Percentiles rank a stretch among this genome's conserved stretches.
Evolutionary conservation across 2,329 filamentous ascomycete species (phyloP).

Genomic region (Alternaria conjuncta): DNA sequence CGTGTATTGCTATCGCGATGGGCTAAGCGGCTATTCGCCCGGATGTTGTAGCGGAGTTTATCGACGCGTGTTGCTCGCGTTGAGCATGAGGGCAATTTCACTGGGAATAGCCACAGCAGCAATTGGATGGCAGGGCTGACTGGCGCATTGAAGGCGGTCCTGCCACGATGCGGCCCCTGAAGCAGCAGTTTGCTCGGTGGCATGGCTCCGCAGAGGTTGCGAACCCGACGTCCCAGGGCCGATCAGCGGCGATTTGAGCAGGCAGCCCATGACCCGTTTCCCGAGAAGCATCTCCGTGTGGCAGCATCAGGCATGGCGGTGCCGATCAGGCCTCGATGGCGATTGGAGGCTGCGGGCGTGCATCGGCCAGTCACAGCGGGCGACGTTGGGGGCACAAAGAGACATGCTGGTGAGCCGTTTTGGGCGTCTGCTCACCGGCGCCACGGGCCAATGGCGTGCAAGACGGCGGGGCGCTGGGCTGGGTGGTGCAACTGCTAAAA

Average conservation of each 20-base stretch:
- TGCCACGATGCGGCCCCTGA: constrained; percentile 17
- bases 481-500: constrained; percentile 43
- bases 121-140: constrained; percentile 18
- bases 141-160: constrained; percentile 18
- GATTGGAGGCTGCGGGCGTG: constrained; percentile 24
- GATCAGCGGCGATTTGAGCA: constrained; percentile 33
- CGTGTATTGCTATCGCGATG: constrained; percentile 13
- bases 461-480: constrained; percentile 29
- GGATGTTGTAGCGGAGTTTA: constrained; percentile 17
- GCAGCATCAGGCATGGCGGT: constrained; percentile 22
- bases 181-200: constrained; percentile 19
- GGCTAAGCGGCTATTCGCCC: constrained; percentile 26
- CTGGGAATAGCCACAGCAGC: constrained; percentile 25
- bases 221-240: constrained; percentile 22
- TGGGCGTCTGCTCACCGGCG: constrained; percentile 34
- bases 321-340: constrained; percentile 32
- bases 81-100: constrained; percentile 37
- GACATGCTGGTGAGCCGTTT: constrained; percentile 34
- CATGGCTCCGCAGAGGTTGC: constrained; percentile 31
- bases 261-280: constrained; percentile 29
- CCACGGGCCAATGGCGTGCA: constrained; percentile 20
- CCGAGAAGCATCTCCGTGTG: constrained; percentile 35
- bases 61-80: constrained; percentile 33
- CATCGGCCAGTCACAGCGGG: constrained; percentile 30
- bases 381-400: constrained; percentile 28